Evolutionary conservation across 2,329 filamentous ascomycete species (phyloP).

Genomic region (Fusarium sp.): DNA sequence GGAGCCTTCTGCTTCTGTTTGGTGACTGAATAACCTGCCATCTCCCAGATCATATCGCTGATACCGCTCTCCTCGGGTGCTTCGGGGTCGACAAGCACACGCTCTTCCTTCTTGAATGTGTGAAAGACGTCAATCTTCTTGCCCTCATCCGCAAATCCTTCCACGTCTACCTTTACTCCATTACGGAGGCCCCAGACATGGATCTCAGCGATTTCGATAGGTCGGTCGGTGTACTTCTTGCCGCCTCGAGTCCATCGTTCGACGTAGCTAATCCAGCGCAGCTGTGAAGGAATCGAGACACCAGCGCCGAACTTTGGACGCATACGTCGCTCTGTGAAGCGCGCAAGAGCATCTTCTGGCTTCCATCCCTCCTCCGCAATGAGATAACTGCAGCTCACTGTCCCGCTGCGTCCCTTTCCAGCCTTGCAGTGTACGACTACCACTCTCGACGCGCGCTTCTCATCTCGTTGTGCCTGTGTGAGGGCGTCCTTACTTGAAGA

Average conservation of each 20-base stretch:
- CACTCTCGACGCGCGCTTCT: slow-evolving; percentile 69
- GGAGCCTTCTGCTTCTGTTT: slow-evolving; percentile 56
- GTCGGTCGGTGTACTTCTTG: slow-evolving; percentile 86
- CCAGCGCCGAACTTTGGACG: slow-evolving; percentile 88
- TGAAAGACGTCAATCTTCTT: slow-evolving; percentile 89
- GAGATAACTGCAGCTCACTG: slow-evolving; percentile 88
- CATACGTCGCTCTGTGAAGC: slow-evolving; percentile 88
- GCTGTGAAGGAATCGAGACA: slow-evolving; percentile 92
- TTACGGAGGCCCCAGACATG: slow-evolving; percentile 91
- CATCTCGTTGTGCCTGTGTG: slow-evolving; percentile 52
- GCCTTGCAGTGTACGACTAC: slow-evolving; percentile 97
- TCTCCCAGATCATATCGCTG: slow-evolving; percentile 68
- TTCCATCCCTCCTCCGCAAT: slow-evolving; percentile 84
- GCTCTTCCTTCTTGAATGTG: slow-evolving; percentile 81
- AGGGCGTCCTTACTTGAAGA: slow-evolving; percentile 27
- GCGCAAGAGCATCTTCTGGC: slow-evolving; percentile 66
- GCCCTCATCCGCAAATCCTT: slow-evolving; percentile 90
- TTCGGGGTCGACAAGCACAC: slow-evolving; percentile 75
- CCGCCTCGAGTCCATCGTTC: slow-evolving; percentile 83
- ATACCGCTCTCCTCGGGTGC: slow-evolving; percentile 66
- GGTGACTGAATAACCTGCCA: slow-evolving; percentile 60
- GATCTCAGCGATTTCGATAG: slow-evolving; percentile 88
- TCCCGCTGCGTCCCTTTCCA: slow-evolving; percentile 94
- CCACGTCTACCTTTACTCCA: slow-evolving; percentile 88
- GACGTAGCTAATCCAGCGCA: slow-evolving; percentile 90